phyloP scores from a whole-genome alignment of 768 basidiomycete genomes.

The Pulveroboletus sp. region DNA sequence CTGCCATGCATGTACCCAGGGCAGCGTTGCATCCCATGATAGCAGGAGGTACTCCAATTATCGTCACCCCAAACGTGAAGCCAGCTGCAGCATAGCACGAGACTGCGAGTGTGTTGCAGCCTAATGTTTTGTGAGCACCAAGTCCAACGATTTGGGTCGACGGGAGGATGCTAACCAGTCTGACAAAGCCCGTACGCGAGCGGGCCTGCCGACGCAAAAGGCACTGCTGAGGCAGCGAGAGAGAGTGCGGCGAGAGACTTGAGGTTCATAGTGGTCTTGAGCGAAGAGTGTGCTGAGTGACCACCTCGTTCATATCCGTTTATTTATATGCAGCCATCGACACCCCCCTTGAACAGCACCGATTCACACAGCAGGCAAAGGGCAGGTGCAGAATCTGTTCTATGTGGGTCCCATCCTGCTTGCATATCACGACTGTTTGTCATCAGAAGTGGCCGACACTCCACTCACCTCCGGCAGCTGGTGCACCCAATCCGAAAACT shows the following conservation, averaged over 20 bases:
- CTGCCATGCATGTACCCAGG: slow-evolving; percentile 23
- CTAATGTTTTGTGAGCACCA: slow-evolving; percentile 7
- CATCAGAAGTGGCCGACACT: too few relatives aligned
- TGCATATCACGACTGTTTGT: too few relatives aligned
- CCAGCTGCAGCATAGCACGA: slow-evolving; percentile 24
- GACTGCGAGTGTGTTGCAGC: slow-evolving; percentile 21
- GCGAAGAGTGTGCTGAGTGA: neutral
- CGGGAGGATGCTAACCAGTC: slow-evolving; percentile 11
- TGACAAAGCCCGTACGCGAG: slow-evolving; percentile 22
- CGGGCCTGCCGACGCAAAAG: slow-evolving; percentile 13
- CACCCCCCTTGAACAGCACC: neutral
- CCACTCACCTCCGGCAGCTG: too few relatives aligned
- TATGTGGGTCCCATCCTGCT: too few relatives aligned
- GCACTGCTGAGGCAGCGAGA: slow-evolving; percentile 10
- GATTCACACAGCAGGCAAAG: slow-evolving; percentile 7
- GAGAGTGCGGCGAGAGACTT: slow-evolving; percentile 16
- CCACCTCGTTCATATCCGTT: neutral
- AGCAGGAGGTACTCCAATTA: slow-evolving; percentile 17
- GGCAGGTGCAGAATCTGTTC: neutral
- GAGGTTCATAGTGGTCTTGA: slow-evolving; percentile 21
- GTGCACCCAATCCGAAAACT: too few relatives aligned
- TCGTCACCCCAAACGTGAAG: slow-evolving; percentile 20
- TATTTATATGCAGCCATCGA: neutral
- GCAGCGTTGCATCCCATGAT: slow-evolving; percentile 20
- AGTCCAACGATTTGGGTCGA: neutral